Evolutionary conservation across 371 early-diverging fungal species (phyloP).

Genomic region (Dinochytrium kinnereticum): DNA sequence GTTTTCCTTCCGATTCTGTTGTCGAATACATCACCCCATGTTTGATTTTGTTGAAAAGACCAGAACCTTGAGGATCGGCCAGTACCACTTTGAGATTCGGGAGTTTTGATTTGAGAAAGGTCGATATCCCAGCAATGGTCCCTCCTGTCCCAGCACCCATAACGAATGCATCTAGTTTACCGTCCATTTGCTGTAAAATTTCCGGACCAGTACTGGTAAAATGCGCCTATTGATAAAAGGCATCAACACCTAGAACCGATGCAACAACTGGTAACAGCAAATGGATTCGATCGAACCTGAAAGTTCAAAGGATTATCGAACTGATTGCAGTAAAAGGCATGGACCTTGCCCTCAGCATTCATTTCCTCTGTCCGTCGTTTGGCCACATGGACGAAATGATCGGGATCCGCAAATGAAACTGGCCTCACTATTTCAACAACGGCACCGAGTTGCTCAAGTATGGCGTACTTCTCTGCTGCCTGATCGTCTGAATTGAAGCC

Average conservation of each 20-base stretch:
- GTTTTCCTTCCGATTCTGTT: conserved; percentile 86
- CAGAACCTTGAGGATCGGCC: conserved; percentile 92
- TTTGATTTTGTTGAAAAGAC: conserved; percentile 89
- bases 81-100: conserved; percentile 71
- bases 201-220: conserved; percentile 89
- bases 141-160: conserved; percentile 83
- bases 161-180: conserved; percentile 75
- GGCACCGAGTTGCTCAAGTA: conserved; percentile 85
- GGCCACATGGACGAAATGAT: conserved; percentile 92
- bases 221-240: conserved; percentile 62
- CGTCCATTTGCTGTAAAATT: conserved; percentile 74
- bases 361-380: conserved; percentile 74
- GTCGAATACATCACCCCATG: conserved; percentile 88
- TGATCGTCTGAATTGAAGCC: conserved; percentile 78
- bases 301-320: conserved; percentile 92
- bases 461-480: conserved; percentile 85
- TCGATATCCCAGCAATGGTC: conserved; percentile 86
- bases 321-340: conserved; percentile 76
- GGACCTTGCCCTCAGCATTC: conserved; percentile 38
- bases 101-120: conserved; percentile 74
- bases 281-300: conserved; percentile 29
- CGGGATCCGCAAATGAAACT: conserved; percentile 88
- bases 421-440: conserved; percentile 91
- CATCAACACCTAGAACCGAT: too few species aligned
- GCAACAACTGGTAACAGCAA: too few species aligned